These are phyloP conservation scores for Alternaria brassicicola DNA, from an alignment of 2,329 filamentous ascomycete genomes.

Conservation along the genomic window DNA sequence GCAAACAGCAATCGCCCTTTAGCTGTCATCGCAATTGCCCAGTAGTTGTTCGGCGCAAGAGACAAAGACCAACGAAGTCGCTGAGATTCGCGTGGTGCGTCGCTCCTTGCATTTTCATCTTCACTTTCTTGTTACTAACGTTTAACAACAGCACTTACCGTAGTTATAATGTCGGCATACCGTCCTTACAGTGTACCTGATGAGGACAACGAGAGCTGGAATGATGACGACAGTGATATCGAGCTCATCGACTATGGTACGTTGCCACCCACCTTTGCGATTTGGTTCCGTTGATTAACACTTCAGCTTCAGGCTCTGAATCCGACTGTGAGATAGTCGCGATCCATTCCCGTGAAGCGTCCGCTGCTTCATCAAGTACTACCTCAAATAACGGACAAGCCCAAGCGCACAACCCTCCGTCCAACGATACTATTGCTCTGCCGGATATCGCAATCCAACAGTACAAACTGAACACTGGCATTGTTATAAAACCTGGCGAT, in stretches of 20 bases:
- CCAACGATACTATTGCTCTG: background rate
- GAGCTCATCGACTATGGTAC: conserved; percentile 3
- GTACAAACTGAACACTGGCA: background rate
- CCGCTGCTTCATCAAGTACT: background rate
- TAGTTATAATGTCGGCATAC: background rate
- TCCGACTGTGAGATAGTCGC: background rate
- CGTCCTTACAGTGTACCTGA: background rate
- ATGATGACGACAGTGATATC: background rate
- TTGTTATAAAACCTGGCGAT: conserved; percentile 6
- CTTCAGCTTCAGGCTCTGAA: background rate
- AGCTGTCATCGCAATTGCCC: background rate
- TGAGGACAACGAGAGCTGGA: background rate
- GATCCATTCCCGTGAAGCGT: background rate
- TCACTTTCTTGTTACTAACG: background rate
- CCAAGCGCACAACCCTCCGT: background rate
- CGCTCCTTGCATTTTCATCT: background rate
- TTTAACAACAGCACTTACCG: background rate
- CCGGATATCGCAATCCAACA: background rate
- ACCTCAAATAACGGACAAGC: background rate
- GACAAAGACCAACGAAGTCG: background rate
- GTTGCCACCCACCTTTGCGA: background rate
- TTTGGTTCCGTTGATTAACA: background rate
- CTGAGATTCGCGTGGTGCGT: background rate
- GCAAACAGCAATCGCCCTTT: background rate
- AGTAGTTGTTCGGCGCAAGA: background rate